Conservation (phyloP, 148 eudicot species). For the Camellia lanceoleosa region DNA sequence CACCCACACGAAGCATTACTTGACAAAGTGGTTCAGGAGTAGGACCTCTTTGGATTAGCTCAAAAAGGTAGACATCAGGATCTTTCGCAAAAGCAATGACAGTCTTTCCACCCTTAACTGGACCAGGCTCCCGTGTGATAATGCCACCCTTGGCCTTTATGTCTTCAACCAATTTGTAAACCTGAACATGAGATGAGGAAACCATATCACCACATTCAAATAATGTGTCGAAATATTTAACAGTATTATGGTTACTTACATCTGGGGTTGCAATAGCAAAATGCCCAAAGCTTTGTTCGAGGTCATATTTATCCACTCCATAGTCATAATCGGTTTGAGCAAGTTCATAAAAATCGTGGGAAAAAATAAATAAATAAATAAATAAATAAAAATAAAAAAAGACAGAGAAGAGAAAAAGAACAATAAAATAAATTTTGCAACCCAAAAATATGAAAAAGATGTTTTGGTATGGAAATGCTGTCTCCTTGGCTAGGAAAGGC, state of each 20-base stretch:
- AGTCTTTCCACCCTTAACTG: slow-evolving; percentile 83
- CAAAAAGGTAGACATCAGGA: slow-evolving; percentile 93
- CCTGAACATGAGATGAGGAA: slow-evolving; percentile 34
- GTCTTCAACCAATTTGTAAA: slow-evolving; percentile 78
- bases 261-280: slow-evolving; percentile 88
- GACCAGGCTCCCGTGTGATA: slow-evolving; percentile 80
- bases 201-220: background rate
- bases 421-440: background rate
- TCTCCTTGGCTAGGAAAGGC: background rate
- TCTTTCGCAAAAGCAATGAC: slow-evolving; percentile 91
- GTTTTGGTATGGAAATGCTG: background rate
- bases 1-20: slow-evolving; percentile 98
- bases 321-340: slow-evolving; percentile 48
- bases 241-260: slow-evolving; percentile 49
- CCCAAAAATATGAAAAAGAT: background rate
- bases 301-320: slow-evolving; percentile 90
- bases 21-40: slow-evolving; percentile 97
- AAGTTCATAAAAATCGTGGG: background rate
- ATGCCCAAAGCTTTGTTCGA: slow-evolving; percentile 95
- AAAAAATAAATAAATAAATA: too few species aligned
- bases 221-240: background rate
- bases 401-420: background rate
- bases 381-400: too few species aligned
- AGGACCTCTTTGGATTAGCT: slow-evolving; percentile 67
- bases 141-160: slow-evolving; percentile 75